A percentile compares a stretch with the other conserved stretches of the same genome.
These are phyloP conservation scores for Fusarium abutilonis DNA, from an alignment of 2,329 filamentous ascomycete genomes.

Conservation along the genomic window DNA sequence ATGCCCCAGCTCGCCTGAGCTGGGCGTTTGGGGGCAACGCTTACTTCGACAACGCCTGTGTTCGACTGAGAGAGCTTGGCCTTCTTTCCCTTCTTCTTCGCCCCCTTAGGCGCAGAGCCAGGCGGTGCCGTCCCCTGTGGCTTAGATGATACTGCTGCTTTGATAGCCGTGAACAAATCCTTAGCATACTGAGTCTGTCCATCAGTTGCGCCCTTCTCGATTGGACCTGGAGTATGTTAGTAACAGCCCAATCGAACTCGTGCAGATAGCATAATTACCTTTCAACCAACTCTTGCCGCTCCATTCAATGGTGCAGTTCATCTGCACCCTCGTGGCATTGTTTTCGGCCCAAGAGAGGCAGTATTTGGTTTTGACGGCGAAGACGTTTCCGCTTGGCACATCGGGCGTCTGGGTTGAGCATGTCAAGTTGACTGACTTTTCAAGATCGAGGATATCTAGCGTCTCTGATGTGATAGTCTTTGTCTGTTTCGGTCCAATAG, in stretches of 20 bases:
- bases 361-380: slow-evolving; percentile 91
- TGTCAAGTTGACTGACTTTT: slow-evolving; percentile 85
- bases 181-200: slow-evolving; percentile 87
- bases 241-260: not conserved
- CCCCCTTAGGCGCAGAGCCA: slow-evolving; percentile 60
- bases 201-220: slow-evolving; percentile 94
- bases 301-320: slow-evolving; percentile 95
- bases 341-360: slow-evolving; percentile 92
- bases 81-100: slow-evolving; percentile 70
- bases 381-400: slow-evolving; percentile 92
- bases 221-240: slow-evolving; percentile 73
- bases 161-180: slow-evolving; percentile 79
- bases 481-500: slow-evolving; percentile 92
- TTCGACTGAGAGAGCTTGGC: slow-evolving; percentile 58
- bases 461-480: slow-evolving; percentile 91
- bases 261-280: slow-evolving; percentile 64
- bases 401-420: slow-evolving; percentile 91
- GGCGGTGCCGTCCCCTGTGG: slow-evolving; percentile 59
- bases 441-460: slow-evolving; percentile 85
- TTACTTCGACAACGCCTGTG: slow-evolving; percentile 53
- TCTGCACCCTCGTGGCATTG: slow-evolving; percentile 84
- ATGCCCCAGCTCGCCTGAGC: slow-evolving; percentile 74
- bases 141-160: slow-evolving; percentile 75
- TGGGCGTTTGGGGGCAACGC: slow-evolving; percentile 54
- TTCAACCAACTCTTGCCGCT: slow-evolving; percentile 98